A percentile compares a stretch with the other conserved stretches of the same genome.
Evolutionary conservation across 179 eudicot genomes (phyloP).

Genomic region (Heliamphora pulchella): DNA sequence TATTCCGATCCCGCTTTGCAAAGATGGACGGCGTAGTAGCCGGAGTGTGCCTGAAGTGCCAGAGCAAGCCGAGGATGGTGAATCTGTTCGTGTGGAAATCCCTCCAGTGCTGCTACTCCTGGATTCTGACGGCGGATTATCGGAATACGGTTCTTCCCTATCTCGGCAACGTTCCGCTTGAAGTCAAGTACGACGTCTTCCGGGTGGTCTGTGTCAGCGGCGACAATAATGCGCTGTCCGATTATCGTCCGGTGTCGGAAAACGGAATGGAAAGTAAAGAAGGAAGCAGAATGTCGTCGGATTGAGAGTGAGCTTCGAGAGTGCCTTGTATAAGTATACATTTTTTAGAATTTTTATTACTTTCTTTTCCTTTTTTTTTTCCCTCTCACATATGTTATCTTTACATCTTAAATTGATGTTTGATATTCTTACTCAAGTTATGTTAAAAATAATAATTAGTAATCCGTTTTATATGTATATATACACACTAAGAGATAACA

Average conservation of each 20-base stretch:
- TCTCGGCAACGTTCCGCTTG: conserved; percentile 20
- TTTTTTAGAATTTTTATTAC: neutral
- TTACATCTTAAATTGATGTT: too few species aligned
- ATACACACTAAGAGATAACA: too few species aligned
- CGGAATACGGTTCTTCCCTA: conserved; percentile 26
- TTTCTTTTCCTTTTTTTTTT: too few species aligned
- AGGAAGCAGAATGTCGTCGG: conserved; percentile 12
- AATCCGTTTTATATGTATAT: too few species aligned
- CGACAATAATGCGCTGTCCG: conserved; percentile 16
- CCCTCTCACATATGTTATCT: too few species aligned
- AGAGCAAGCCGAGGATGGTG: neutral
- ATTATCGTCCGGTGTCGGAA: conserved; percentile 14
- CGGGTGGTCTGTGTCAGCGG: conserved; percentile 34
- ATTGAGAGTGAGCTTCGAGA: neutral
- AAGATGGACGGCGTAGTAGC: conserved; percentile 30
- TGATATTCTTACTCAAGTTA: too few species aligned
- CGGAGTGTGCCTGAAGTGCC: conserved; percentile 32
- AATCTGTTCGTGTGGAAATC: conserved; percentile 30
- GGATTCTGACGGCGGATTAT: conserved; percentile 24
- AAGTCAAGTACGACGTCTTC: conserved; percentile 36
- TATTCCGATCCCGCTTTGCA: conserved; percentile 24
- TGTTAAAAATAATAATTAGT: too few species aligned
- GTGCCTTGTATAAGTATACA: neutral
- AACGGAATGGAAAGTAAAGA: conserved; percentile 10
- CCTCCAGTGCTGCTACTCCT: conserved; percentile 28